Base-by-base conservation (phyloP, 768 basidiomycete genomes). In the Russula sp. region DNA sequence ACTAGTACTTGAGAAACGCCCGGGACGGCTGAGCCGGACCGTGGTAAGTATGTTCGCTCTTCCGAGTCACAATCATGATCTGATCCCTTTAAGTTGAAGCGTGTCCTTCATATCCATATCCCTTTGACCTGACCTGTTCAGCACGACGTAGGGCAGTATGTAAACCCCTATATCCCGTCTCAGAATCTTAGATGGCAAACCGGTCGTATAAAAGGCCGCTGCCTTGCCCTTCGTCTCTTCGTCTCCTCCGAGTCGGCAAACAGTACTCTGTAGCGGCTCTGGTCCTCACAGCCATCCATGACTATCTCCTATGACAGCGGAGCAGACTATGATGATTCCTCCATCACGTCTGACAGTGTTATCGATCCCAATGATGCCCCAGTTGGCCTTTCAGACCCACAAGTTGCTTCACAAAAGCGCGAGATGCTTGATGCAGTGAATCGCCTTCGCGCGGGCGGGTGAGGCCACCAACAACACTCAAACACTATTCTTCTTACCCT, bases 391-490 rank as follows among this genome's bases (percentile, higher is more conserved):
- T 81, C 83, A 0, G 78, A 81, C 62, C 75, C 80, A 0, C 67
- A 72, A 10, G 71, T 79, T n/a, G 73, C 78, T 0, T 71, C 75
- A 3, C 73, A 71, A 1, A 76, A 84, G 6, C 77, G 80, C 5
- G 75, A 72, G 14, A 80, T 86, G 76, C 74, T 88, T 0, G 85
- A 87, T 55, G 69, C 85, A 0, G 76, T 87, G 2, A 86, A 87
- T 59, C 79, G 79, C 1, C 70, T 89, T 0, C 84, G 83, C 10
- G 82, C 72, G 50, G 86, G 85, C 0, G 87, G 88, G 87, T 85
- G 63, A 7, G 74, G 66, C 22, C 37, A 55, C 5, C 18, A 20
- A 61, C 32, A 48, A 57, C 61, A 1, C 62, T 34, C 4, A 9
- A 52, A 54, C 35, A 51, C 62, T 16, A 48, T 70, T 18, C 4